Evolutionary conservation across 2,329 filamentous ascomycete genomes (phyloP), one percentile per base, ranked within the genome.

Genomic region (Cladosporium sphaerospermum): DNA sequence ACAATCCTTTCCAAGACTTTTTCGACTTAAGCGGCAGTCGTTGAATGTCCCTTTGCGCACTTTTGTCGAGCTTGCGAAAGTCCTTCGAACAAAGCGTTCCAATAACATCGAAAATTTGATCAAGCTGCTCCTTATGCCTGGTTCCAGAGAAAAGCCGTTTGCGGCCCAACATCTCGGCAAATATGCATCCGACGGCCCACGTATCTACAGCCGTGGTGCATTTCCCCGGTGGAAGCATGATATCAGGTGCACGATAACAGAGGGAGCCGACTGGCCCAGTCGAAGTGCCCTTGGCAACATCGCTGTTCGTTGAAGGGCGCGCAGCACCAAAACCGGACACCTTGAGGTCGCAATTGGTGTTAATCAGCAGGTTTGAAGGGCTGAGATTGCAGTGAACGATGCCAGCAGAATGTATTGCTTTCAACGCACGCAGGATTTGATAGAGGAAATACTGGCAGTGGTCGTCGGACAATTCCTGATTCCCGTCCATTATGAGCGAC

Each of bases 401-500:
- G 18, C 40, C 40, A 43, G 92, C 91, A n/a, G 90, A 96, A 76
- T 96, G 91, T 61, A 96, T 96, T 72, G 96, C 96, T 78, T 96
- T 96, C 64, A 96, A 79, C 60, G 91, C 91, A 70, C 91, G 96
- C 6, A 96, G 85, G 62, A 96, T 96, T 78, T 96, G 92, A 77
- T 96, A 96, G 75, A 96, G 96, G 75, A 96, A 96, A 47, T 91
- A 96, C 74, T 96, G 91, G 77, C 96, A 96, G 72, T 96, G 92
- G 53, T 91, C 91, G 68, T 96, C 92, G 67, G 91, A 96, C 69
- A 96, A 78, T 50, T 91, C 89, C 71, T 96, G 92, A 57, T 91
- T 91, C 40, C 91, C 84, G 23, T 28, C 23, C 23, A 28, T 28
- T 65, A 96, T 96, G 69, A 96, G 96, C 60, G 91, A 91, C 31